A percentile compares a stretch with the other conserved stretches of the same genome.
Conservation (phyloP, 2,329 filamentous ascomycete genomes). For the Paecilomyces variotii region DNA sequence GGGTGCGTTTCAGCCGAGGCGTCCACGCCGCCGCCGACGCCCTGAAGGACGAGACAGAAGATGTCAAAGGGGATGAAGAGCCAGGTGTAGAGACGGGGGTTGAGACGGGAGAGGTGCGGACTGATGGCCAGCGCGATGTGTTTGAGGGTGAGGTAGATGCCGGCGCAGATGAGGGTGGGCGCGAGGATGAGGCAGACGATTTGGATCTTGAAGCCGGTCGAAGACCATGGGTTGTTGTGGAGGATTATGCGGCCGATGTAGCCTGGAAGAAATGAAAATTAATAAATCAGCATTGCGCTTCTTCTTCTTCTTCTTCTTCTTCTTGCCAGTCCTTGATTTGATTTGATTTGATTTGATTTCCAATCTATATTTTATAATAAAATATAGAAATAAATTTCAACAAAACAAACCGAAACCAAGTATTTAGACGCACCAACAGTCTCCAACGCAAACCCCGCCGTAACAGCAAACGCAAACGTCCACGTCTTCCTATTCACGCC, state of each 20-base stretch:
- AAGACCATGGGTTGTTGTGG: slow-evolving; percentile 39
- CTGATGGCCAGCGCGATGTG: slow-evolving; percentile 49
- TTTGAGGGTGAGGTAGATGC: slow-evolving; percentile 57
- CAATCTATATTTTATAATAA: too few species aligned
- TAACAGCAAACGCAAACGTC: slow-evolving; percentile 42
- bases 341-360: too few species aligned
- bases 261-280: too few species aligned
- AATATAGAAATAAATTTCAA: not conserved
- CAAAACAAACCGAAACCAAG: not conserved
- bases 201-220: slow-evolving; percentile 39
- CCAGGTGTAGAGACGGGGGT: slow-evolving; percentile 41
- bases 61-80: slow-evolving; percentile 49
- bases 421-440: slow-evolving; percentile 23
- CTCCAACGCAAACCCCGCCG: slow-evolving; percentile 38
- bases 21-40: slow-evolving; percentile 44
- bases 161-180: slow-evolving; percentile 49
- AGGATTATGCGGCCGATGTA: slow-evolving; percentile 45
- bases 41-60: slow-evolving; percentile 45
- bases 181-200: slow-evolving; percentile 20
- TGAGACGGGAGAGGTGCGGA: slow-evolving; percentile 31
- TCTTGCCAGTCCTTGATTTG: not conserved
- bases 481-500: slow-evolving; percentile 43
- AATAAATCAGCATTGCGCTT: too few species aligned
- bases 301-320: not conserved
- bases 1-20: slow-evolving; percentile 27